Conservation (phyloP, 495 filamentous ascomycete species). For the Neurospora intermedia region DNA sequence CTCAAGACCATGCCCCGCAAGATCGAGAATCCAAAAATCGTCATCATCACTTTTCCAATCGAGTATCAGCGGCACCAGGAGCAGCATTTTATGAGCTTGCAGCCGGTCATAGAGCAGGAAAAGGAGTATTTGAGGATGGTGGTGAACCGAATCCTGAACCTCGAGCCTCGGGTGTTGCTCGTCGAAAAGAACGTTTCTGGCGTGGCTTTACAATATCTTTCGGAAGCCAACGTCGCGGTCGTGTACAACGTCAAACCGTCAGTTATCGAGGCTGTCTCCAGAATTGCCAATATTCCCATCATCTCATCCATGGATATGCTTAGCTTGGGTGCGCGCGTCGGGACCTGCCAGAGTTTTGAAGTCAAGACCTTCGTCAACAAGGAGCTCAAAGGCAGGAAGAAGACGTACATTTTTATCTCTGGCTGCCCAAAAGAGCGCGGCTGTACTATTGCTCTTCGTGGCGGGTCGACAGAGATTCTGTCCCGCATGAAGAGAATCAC, state of each 20-base stretch:
- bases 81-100: constrained; percentile 95
- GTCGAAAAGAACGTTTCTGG: constrained; percentile 87
- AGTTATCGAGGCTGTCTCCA: constrained; percentile 86
- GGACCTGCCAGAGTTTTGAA: constrained; percentile 76
- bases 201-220: constrained; percentile 75
- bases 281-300: constrained; percentile 81
- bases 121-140: constrained; percentile 89
- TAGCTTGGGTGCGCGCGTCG: constrained; percentile 66
- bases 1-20: constrained; percentile 90
- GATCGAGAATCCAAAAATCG: constrained; percentile 72
- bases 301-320: constrained; percentile 95
- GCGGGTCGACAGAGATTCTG: constrained; percentile 58
- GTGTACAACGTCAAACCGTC: constrained; percentile 93
- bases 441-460: constrained; percentile 91
- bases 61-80: constrained; percentile 88
- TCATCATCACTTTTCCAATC: constrained; percentile 90
- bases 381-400: constrained; percentile 60
- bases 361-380: constrained; percentile 87
- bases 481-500: constrained; percentile 83
- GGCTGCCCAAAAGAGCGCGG: constrained; percentile 88
- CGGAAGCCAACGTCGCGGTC: constrained; percentile 80
- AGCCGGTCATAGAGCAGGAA: constrained; percentile 94
- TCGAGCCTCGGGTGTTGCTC: constrained; percentile 74
- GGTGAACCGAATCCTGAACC: constrained; percentile 78
- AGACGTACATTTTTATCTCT: constrained; percentile 92